phyloP scores from a whole-genome alignment of 495 filamentous ascomycete species.

The Aspergillus wentii region DNA sequence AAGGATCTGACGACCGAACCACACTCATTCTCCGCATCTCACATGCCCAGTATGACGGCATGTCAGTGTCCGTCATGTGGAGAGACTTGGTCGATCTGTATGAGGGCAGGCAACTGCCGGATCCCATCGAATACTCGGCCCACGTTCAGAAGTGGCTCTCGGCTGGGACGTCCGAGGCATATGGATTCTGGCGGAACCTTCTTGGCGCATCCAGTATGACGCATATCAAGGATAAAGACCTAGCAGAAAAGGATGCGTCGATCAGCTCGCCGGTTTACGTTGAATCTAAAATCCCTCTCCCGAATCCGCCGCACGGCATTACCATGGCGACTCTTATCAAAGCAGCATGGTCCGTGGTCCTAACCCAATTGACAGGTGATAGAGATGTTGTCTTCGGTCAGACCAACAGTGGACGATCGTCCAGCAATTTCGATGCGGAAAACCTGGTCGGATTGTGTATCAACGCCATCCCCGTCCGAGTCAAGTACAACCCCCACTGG shows the following conservation, averaged over 20 bases:
- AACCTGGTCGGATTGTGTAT: constrained; percentile 38
- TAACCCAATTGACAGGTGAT: not conserved
- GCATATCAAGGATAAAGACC: not conserved
- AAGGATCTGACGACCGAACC: not conserved
- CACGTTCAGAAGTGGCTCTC: not conserved
- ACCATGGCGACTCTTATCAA: constrained; percentile 27
- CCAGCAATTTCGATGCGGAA: constrained; percentile 29
- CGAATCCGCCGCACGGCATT: not conserved
- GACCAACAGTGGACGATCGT: constrained; percentile 1
- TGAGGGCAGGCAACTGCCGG: not conserved
- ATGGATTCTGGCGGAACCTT: constrained; percentile 2
- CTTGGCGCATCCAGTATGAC: not conserved
- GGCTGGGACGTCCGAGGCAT: not conserved
- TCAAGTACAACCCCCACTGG: constrained; percentile 21
- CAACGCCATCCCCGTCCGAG: constrained; percentile 41
- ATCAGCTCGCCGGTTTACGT: not conserved
- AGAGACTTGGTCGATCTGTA: not conserved
- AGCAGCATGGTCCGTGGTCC: constrained; percentile 1
- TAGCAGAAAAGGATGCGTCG: not conserved
- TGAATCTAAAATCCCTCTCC: not conserved
- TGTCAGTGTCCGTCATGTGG: not conserved
- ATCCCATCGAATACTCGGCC: not conserved
- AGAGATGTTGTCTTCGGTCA: constrained; percentile 3
- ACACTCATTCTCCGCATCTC: constrained; percentile 3
- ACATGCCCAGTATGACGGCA: constrained; percentile 3